phyloP scores from a whole-genome alignment of 371 early-diverging fungal genomes.

The Circinella minor region DNA sequence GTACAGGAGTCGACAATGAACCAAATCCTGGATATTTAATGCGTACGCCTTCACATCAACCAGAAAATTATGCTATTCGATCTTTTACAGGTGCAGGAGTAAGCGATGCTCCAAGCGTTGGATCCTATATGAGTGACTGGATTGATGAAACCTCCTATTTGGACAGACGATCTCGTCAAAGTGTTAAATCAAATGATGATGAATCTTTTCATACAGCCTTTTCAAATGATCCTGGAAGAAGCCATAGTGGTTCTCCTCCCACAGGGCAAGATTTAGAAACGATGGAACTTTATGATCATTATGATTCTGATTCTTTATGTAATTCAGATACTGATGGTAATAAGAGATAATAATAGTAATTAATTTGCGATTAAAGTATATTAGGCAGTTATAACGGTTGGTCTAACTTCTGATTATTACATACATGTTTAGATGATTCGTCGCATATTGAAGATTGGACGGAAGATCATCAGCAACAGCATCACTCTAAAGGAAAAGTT shows the following conservation, averaged over 20 bases:
- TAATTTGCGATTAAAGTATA: not conserved
- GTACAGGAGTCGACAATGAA: not conserved
- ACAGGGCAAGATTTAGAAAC: conserved; percentile 8
- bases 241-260: not conserved
- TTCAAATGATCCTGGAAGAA: conserved; percentile 15
- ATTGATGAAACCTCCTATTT: not conserved
- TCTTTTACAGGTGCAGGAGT: conserved; percentile 13
- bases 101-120: conserved; percentile 26
- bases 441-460: not conserved
- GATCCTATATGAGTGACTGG: conserved; percentile 29
- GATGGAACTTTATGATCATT: conserved; percentile 20
- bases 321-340: conserved; percentile 29
- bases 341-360: not conserved
- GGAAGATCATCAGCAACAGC: not conserved
- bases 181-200: conserved; percentile 33
- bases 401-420: no score
- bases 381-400: no score
- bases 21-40: not conserved
- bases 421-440: not conserved
- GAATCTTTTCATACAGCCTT: conserved; percentile 49
- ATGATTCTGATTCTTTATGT: conserved; percentile 21
- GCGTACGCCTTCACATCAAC: conserved; percentile 10
- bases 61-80: conserved; percentile 2
- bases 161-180: conserved; percentile 27
- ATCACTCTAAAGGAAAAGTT: not conserved